Evolutionary conservation across 345 rosid genomes (phyloP).

Genomic region (Stellera chamaejasme): DNA sequence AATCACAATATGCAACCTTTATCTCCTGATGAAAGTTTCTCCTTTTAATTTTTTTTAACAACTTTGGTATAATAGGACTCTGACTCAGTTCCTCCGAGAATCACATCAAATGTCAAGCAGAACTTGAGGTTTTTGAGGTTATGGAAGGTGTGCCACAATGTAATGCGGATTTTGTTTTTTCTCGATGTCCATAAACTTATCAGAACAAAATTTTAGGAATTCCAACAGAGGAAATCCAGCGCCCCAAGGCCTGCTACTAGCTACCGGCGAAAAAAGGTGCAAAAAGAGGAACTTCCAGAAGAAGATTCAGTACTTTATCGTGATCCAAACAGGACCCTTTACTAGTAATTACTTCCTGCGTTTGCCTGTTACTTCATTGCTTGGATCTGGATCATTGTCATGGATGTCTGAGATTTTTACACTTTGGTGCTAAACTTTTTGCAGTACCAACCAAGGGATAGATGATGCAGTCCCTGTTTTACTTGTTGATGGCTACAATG

Average conservation of each 20-base stretch:
- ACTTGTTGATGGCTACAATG: slow-evolving; percentile 97
- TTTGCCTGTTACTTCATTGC: slow-evolving; percentile 10
- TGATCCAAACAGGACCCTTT: slow-evolving; percentile 68
- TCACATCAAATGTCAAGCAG: slow-evolving; percentile 88
- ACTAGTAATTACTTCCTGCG: slow-evolving; percentile 49
- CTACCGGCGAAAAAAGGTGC: slow-evolving; percentile 71
- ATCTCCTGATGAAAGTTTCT: background rate
- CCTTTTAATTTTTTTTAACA: slow-evolving; percentile 4
- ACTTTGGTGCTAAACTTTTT: slow-evolving; percentile 24
- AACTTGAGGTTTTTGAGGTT: slow-evolving; percentile 64
- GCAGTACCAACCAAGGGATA: slow-evolving; percentile 71
- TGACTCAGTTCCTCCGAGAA: slow-evolving; percentile 66
- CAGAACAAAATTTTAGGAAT: slow-evolving; percentile 34
- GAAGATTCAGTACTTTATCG: slow-evolving; percentile 54
- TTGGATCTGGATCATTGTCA: background rate
- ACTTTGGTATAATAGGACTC: slow-evolving; percentile 38
- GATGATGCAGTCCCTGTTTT: slow-evolving; percentile 72
- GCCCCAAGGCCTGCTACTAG: slow-evolving; percentile 77
- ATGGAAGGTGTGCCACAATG: slow-evolving; percentile 53
- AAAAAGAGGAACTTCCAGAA: slow-evolving; percentile 61
- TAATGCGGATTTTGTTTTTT: background rate
- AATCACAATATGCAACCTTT: background rate
- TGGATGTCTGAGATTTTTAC: too few relatives aligned
- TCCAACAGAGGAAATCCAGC: slow-evolving; percentile 46
- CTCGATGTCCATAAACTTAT: slow-evolving; percentile 7